A percentile compares a stretch with the other conserved stretches of the same genome.
phyloP scores from a whole-genome alignment of 768 basidiomycete species.

The Chalciporus pseudorubinellus region DNA sequence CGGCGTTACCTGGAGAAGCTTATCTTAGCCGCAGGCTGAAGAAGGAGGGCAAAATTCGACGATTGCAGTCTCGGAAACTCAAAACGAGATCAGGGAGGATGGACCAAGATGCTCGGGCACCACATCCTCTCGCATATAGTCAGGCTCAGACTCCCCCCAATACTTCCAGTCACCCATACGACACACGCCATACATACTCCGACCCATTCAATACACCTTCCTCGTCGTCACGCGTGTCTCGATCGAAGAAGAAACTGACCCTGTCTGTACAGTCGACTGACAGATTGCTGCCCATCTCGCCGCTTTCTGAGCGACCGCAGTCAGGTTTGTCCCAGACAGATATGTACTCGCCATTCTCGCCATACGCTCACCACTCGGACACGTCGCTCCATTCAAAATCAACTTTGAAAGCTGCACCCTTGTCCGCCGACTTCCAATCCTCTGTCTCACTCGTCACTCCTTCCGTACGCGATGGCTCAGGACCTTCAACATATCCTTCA shows the following conservation, averaged over 20 bases:
- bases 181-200: neutral
- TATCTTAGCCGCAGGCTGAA: slow-evolving; percentile 50
- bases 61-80: slow-evolving; percentile 42
- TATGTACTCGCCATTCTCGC: neutral
- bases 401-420: neutral
- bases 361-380: slow-evolving; percentile 7
- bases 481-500: neutral
- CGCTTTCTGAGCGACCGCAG: slow-evolving; percentile 16
- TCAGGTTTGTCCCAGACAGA: slow-evolving; percentile 16
- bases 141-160: neutral
- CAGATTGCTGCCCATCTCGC: slow-evolving; percentile 17
- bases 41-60: slow-evolving; percentile 60
- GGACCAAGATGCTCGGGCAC: slow-evolving; percentile 10
- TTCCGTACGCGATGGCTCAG: neutral
- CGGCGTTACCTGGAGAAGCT: slow-evolving; percentile 53
- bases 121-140: neutral
- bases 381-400: slow-evolving; percentile 4
- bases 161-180: neutral
- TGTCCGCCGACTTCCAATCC: slow-evolving; percentile 1
- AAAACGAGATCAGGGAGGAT: slow-evolving; percentile 7
- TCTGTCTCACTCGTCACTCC: slow-evolving; percentile 5
- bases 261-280: slow-evolving; percentile 20
- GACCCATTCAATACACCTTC: neutral
- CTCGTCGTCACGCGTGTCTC: neutral
- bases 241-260: neutral